phyloP scores from a whole-genome alignment of 805 yeast genomes.

The Lipomyces mesembrius region DNA sequence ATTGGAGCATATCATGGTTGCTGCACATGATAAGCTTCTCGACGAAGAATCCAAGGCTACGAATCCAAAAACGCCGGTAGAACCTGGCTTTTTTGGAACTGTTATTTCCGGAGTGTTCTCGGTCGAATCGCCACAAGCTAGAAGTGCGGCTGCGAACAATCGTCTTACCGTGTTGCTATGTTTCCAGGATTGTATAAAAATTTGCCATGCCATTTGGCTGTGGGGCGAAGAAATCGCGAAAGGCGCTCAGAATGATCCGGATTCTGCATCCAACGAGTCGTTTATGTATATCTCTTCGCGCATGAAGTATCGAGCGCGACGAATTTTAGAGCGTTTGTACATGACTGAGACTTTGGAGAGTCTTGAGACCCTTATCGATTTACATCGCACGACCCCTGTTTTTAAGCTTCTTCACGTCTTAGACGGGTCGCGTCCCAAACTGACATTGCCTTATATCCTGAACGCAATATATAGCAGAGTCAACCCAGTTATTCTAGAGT shows the following conservation, averaged over 20 bases:
- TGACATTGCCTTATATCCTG: constrained; percentile 71
- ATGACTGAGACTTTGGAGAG: constrained; percentile 73
- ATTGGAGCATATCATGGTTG: constrained; percentile 65
- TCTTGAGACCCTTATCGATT: constrained; percentile 63
- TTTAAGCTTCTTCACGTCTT: constrained; percentile 73
- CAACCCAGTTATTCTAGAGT: constrained; percentile 43
- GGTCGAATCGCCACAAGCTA: constrained; percentile 57
- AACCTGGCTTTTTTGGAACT: constrained; percentile 57
- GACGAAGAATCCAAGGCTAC: constrained; percentile 35
- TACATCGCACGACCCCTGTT: constrained; percentile 47
- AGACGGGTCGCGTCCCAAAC: constrained; percentile 81
- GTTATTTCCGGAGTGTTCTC: constrained; percentile 78
- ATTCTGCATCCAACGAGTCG: constrained; percentile 44
- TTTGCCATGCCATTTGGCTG: constrained; percentile 69
- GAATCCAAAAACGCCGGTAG: constrained; percentile 41
- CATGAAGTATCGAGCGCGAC: constrained; percentile 70
- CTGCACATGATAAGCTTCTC: constrained; percentile 56
- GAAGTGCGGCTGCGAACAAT: constrained; percentile 58
- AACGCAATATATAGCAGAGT: constrained; percentile 58
- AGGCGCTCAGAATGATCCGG: constrained; percentile 29
- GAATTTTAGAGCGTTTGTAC: constrained; percentile 65
- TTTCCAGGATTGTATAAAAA: constrained; percentile 61
- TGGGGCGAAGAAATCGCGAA: constrained; percentile 57
- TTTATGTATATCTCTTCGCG: constrained; percentile 57
- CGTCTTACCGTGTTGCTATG: constrained; percentile 63